Conservation (phyloP, 108 stramenopile species). For the Cyclotella kingstonii region DNA sequence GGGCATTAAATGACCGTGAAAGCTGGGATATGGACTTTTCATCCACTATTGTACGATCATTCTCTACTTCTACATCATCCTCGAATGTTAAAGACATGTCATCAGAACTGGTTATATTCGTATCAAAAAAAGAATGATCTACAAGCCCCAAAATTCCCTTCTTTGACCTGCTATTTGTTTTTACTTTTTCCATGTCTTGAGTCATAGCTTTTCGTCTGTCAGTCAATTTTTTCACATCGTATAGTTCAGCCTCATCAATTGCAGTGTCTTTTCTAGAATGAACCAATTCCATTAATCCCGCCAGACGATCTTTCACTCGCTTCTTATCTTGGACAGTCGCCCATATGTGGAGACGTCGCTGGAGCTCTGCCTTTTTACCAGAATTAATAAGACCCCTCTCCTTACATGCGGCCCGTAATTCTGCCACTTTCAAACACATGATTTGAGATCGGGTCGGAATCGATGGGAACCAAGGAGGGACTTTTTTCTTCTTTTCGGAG, state of each 20-base stretch:
- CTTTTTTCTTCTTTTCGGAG: constrained; percentile 7
- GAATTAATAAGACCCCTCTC: constrained; percentile 51
- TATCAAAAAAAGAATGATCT: constrained; percentile 32
- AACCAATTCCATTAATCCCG: constrained; percentile 26
- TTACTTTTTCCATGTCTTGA: constrained; percentile 12
- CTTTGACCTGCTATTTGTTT: neutral
- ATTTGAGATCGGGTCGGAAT: constrained; percentile 58
- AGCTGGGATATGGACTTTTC: constrained; percentile 50
- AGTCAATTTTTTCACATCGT: constrained; percentile 25
- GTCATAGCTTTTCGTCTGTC: constrained; percentile 29
- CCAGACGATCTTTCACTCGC: constrained; percentile 33
- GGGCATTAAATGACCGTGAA: constrained; percentile 52
- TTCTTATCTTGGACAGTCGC: constrained; percentile 46
- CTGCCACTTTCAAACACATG: constrained; percentile 42
- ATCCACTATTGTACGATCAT: constrained; percentile 11
- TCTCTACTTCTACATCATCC: constrained; percentile 22
- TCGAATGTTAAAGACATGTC: constrained; percentile 1
- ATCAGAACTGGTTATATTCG: constrained; percentile 12
- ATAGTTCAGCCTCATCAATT: neutral
- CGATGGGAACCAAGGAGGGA: constrained; percentile 60
- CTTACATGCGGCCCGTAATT: constrained; percentile 49
- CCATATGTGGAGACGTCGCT: constrained; percentile 60
- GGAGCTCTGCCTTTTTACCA: constrained; percentile 61
- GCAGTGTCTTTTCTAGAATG: constrained; percentile 20
- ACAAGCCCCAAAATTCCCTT: constrained; percentile 37